Conservation (phyloP, 1,284 basidiomycete species). For the Malassezia pachydermatis region DNA sequence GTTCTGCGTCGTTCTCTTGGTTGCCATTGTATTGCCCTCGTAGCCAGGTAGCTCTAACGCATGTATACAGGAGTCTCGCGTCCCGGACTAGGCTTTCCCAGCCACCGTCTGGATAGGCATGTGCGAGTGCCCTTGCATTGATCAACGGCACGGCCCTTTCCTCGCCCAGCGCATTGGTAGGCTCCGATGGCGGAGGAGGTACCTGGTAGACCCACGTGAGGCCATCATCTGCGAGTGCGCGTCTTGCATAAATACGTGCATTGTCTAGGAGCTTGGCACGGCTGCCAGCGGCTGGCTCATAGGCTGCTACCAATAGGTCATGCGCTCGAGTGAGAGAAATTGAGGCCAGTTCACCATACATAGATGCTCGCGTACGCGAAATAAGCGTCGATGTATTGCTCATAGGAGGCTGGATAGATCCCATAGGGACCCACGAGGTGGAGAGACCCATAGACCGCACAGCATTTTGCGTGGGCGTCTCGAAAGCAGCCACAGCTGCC, state of each 20-base stretch:
- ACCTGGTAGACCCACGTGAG: constrained; percentile 11
- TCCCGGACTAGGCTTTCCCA: constrained; percentile 12
- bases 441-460: not conserved
- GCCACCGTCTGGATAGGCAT: constrained; percentile 6
- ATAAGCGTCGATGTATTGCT: constrained; percentile 8
- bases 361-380: constrained; percentile 10
- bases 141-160: not conserved
- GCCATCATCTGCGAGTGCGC: constrained; percentile 14
- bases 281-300: not conserved
- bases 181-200: not conserved
- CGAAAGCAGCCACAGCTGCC: constrained; percentile 9
- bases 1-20: not conserved
- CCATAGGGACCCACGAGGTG: not conserved
- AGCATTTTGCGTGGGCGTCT: not conserved
- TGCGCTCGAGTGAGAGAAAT: constrained; percentile 8
- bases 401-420: too few relatives aligned
- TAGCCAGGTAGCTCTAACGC: constrained; percentile 4
- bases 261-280: constrained; percentile 4
- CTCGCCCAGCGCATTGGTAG: too few relatives aligned
- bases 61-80: not conserved
- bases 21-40: not conserved
- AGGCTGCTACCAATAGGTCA: not conserved
- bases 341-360: constrained; percentile 8
- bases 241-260: constrained; percentile 15
- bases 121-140: constrained; percentile 9